Evolutionary conservation across 352 stramenopile genomes (phyloP), one percentile per base, ranked within the genome.

Genomic region (Globisporangium megalacanthum): DNA sequence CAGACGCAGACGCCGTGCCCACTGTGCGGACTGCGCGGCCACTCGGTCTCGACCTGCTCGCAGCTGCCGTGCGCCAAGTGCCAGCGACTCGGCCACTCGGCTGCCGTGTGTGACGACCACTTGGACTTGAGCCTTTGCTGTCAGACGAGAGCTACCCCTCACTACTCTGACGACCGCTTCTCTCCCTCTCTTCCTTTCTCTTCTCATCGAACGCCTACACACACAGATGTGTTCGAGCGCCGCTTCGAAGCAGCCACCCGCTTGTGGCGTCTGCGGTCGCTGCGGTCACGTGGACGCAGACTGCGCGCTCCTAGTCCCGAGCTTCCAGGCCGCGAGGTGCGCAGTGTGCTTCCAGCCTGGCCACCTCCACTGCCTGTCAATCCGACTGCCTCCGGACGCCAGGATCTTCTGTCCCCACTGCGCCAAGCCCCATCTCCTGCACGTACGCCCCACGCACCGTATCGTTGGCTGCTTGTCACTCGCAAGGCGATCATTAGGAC

Each of bases 291-390:
- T 6, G 9, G 37, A 44, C 37, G 37, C 6, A 1, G 37, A 44
- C 37, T 44, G 37, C 37, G 9, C 5, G 9, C 37, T 44, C 37
- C 10, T n/a, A 10, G 10, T 14, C 9, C 3, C 37, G 37, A 44
- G 64, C 13, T 14, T 56, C 25, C 50, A 61, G 36, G 56, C 68
- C 35, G 53, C 83, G 46, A 80, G 65, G 25, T 92, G 81, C 61
- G 88, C 89, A 75, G 78, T 92, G 41, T 92, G 81, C 51, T 69
- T 70, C 15, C 46, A 71, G 56, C 53, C 61, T 19, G 81, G 81
- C 49, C 81, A 92, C 64, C 56, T 87, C 56, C 71, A 86, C 51
- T 89, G 81, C 70, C 68, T 74, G 3, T 79, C 81, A 0, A 60
- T 89, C 45, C 73, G 77, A 0, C 68, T 73, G 33, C 78, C 81